These are phyloP conservation scores for Trypanosoma melophagium DNA, from an alignment of 208 protist species.

Conservation along the genomic window DNA sequence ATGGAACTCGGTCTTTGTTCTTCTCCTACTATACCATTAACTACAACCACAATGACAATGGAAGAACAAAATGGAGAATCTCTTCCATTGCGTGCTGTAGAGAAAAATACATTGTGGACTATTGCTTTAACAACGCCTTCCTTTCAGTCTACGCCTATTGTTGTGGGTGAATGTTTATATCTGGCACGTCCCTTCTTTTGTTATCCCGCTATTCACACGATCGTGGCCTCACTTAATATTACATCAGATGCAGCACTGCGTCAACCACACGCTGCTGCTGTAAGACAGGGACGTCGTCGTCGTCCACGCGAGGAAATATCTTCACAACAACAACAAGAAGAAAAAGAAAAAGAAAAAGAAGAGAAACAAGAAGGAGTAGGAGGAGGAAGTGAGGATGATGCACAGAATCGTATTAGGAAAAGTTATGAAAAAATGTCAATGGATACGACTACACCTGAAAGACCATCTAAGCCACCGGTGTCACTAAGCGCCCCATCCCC, in stretches of 20 bases:
- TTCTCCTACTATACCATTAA: no score
- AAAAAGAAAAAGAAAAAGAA: background rate
- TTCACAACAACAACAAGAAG: no score
- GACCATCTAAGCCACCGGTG: background rate
- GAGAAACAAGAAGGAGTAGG: background rate
- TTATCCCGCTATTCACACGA: conserved; percentile 26
- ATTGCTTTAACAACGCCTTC: conserved; percentile 45
- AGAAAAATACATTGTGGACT: conserved; percentile 30
- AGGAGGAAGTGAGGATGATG: background rate
- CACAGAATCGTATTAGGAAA: background rate
- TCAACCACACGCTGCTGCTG: background rate
- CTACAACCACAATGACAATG: background rate
- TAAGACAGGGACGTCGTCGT: background rate
- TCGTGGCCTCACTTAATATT: conserved; percentile 62
- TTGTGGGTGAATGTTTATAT: conserved; percentile 52
- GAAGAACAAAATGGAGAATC: background rate
- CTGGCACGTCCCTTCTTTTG: conserved; percentile 51
- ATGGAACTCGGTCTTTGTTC: conserved; percentile 14
- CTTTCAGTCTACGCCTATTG: conserved; percentile 34
- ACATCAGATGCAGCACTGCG: conserved; percentile 49
- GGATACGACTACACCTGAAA: conserved; percentile 15
- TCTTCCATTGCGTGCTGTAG: background rate
- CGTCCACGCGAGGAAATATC: background rate
- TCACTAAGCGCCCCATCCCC: conserved; percentile 7
- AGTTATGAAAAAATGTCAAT: background rate